Evolutionary conservation across 2,329 filamentous ascomycete genomes (phyloP), one percentile per base, ranked within the genome.

Genomic region (Alternaria rosae): DNA sequence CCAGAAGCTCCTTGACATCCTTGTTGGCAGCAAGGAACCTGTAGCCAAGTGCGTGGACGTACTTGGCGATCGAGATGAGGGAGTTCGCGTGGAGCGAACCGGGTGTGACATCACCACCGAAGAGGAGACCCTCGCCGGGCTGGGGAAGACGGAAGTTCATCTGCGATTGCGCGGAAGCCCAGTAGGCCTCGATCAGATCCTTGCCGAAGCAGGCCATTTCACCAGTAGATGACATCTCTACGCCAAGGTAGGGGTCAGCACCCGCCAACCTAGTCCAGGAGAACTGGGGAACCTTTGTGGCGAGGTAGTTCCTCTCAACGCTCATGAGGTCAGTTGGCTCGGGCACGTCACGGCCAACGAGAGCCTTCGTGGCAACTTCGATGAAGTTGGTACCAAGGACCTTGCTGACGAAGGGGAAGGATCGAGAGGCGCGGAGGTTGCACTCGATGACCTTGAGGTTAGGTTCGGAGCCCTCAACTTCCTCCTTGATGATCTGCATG

Each of bases 131-230:
- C 85, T 97, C 93, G 69, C 95, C 95, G 55, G 93, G 92, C 80
- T 96, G 91, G 44, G 95, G 95, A 75, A 97, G 88, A 72, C 94
- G 92, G 92, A 98, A 98, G 88, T 98, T 99, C 94, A 98, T 99
- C 74, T 92, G 94, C 20, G 93, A 95, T 83, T 99, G 95, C 65
- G 97, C 85, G 17, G 94, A 96, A 25, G 94, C 87, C 95, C 95
- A 99, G 88, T 99, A 99, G 56, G 95, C 95, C 80, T 99, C 95
- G 52, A 98, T 87, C 11, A 99, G 88, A 76, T 97, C 87, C 84
- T 95, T 97, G 67, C 95, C 95, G 82, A 99, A 99, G 85, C 95
- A 98, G 70, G 95, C 95, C 86, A 99, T 97, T 83, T 99, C 95
- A 81, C 95, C 95, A 17, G 95, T 99, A 68, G 90, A 93, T 45